Percentiles rank a stretch among this genome's conserved stretches.
Evolutionary conservation across 805 yeast genomes (phyloP).

Genomic region (Blastobotrys attinorum): DNA sequence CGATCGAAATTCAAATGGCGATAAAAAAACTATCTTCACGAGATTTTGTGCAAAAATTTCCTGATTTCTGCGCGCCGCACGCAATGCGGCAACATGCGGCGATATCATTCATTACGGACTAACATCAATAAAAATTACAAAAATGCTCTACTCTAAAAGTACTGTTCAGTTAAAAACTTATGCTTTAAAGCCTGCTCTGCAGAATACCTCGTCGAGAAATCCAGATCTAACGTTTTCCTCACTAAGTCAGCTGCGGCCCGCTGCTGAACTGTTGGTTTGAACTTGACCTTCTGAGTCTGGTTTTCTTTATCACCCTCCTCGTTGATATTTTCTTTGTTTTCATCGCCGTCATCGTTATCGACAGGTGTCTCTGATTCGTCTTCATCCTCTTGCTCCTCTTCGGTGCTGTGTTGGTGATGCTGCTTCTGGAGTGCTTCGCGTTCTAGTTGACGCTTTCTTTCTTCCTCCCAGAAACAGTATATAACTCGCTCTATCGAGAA

Average conservation of each 20-base stretch:
- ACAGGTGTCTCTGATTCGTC: background rate
- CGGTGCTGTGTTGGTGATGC: background rate
- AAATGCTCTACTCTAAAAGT: too few species aligned
- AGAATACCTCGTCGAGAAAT: slow-evolving; percentile 60
- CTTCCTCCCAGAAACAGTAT: slow-evolving; percentile 21
- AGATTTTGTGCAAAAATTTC: too few species aligned
- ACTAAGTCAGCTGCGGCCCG: slow-evolving; percentile 26
- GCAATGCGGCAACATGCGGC: too few species aligned
- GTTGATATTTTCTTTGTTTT: slow-evolving; percentile 5
- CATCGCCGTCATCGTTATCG: background rate
- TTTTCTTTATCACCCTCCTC: too few species aligned
- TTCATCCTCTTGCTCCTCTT: background rate
- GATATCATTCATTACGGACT: too few species aligned
- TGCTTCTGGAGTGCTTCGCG: background rate
- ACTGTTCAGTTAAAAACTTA: too few species aligned
- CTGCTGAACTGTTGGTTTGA: too few species aligned
- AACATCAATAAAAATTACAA: too few species aligned
- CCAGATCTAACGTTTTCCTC: slow-evolving; percentile 55
- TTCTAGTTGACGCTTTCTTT: background rate
- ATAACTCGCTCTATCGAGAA: slow-evolving; percentile 37
- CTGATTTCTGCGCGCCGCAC: too few species aligned
- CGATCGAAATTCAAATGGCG: too few species aligned
- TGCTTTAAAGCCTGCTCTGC: slow-evolving; percentile 54
- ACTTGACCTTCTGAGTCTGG: too few species aligned
- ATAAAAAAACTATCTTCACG: too few species aligned